Conservation (phyloP, 495 filamentous ascomycete species). For the Aspergillus ellipticus region DNA sequence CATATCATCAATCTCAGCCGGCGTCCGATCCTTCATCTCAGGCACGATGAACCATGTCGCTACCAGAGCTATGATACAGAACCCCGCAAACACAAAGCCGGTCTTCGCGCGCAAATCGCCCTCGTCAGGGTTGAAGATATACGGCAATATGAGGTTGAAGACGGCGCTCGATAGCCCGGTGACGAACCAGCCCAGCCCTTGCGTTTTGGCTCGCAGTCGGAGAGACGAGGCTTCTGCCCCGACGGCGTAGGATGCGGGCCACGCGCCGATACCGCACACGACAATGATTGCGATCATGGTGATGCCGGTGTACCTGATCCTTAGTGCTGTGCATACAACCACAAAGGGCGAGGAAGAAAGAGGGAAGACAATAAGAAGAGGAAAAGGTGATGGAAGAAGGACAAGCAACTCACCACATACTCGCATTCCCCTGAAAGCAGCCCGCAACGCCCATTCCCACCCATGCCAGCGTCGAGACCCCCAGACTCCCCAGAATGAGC, state of each 20-base stretch:
- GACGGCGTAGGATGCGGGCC: slow-evolving; percentile 36
- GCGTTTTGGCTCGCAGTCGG: slow-evolving; percentile 29
- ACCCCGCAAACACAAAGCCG: slow-evolving; percentile 29
- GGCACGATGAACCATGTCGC: slow-evolving; percentile 26
- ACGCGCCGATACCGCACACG: slow-evolving; percentile 27
- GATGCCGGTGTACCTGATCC: slow-evolving; percentile 27
- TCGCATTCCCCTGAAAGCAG: slow-evolving; percentile 25
- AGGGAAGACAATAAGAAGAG: too few species aligned
- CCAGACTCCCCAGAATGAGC: slow-evolving; percentile 19
- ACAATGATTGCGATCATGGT: slow-evolving; percentile 26
- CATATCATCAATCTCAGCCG: slow-evolving; percentile 35
- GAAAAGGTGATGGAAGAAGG: too few species aligned
- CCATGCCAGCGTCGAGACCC: slow-evolving; percentile 22
- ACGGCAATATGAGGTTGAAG: slow-evolving; percentile 29
- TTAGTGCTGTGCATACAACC: not conserved
- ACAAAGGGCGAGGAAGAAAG: not conserved
- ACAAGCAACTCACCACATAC: slow-evolving; percentile 26
- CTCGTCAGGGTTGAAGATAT: slow-evolving; percentile 33
- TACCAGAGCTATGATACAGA: slow-evolving; percentile 20
- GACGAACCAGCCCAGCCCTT: slow-evolving; percentile 33
- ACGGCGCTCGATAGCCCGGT: slow-evolving; percentile 24
- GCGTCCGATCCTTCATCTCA: slow-evolving; percentile 33
- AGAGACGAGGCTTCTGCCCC: slow-evolving; percentile 31
- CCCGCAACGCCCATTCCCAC: slow-evolving; percentile 31
- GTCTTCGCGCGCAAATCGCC: slow-evolving; percentile 29